Base-by-base conservation (phyloP, 2,329 filamentous ascomycete species). In the Raffaelea albimanens region DNA sequence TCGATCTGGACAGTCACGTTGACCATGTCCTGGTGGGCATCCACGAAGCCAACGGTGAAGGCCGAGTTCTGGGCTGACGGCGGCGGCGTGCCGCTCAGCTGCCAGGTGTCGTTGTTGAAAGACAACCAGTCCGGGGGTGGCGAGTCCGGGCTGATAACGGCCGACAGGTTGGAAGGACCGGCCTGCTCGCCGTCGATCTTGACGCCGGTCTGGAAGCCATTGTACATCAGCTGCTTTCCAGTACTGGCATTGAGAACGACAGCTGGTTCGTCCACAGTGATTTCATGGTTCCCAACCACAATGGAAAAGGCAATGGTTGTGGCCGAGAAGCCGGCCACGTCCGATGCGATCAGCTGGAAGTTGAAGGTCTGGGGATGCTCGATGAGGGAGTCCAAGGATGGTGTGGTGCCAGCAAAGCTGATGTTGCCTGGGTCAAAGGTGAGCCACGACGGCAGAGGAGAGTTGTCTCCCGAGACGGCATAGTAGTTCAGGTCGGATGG, bases 381-480 rank as follows among this genome's bases (percentile, higher is more conserved):
- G 33, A 80, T 65, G 10, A 83, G 68, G 23, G 78, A 79, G 49
- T 77, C 74, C 42, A 80, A 70, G 1, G 80, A 67, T 1, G 87
- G 88, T 2, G 83, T 84, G 31, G 66, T 76, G 21, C 89, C 89
- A 1, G 75, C 77, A 56, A 95, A 94, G 1, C 72, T 73, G 36
- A 95, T 66, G 0, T 64, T 70, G 2, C 60, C 60, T 1, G 75
- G 60, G 55, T 93, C 76, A 58, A 95, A 95, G n/a, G 68, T 67
- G 40, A 95, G 69, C 89, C 89, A 95, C 1, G 87, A 82, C 19
- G 89, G 89, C 33, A 95, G 67, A 33, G 89, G 88, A n/a, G 85
- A 86, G 58, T 86, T 85, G 58, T 91, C 77, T 5, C 71, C 72
- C 4, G 86, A 84, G 3, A 84, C 80, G 9, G 87, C 86, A 59